phyloP scores from a whole-genome alignment of 257 asterid genomes.

The Capsicum baccatum region DNA sequence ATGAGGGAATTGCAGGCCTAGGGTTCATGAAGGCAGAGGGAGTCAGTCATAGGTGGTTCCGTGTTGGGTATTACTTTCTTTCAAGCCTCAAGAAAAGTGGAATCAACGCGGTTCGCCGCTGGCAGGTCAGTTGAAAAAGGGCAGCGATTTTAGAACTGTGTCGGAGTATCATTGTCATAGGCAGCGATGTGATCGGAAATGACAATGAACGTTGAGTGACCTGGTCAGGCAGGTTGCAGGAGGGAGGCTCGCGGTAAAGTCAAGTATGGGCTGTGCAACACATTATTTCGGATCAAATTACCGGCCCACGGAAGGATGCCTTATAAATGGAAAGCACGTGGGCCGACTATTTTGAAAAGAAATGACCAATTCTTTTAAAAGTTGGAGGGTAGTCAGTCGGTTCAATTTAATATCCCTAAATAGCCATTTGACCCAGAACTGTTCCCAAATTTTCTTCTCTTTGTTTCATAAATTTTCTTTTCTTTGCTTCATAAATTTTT shows the following conservation, averaged over 20 bases:
- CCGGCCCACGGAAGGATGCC: not conserved
- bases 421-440: too few species aligned
- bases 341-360: too few species aligned
- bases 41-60: conserved; percentile 74
- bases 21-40: conserved; percentile 65
- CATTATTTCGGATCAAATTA: conserved; percentile 9
- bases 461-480: too few species aligned
- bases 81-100: conserved; percentile 67
- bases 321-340: too few species aligned
- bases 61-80: conserved; percentile 58
- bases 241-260: not conserved
- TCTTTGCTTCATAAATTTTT: too few species aligned
- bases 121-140: conserved; percentile 63
- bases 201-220: not conserved
- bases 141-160: conserved; percentile 57
- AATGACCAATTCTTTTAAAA: too few species aligned
- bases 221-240: not conserved
- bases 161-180: conserved; percentile 54
- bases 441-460: too few species aligned
- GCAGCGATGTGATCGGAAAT: conserved; percentile 29
- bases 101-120: conserved; percentile 59
- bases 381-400: too few species aligned
- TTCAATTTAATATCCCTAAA: too few species aligned
- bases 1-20: conserved; percentile 69
- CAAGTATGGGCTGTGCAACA: not conserved